Conservation (phyloP, 108 stramenopile species). For the Cyclotella baltica region DNA sequence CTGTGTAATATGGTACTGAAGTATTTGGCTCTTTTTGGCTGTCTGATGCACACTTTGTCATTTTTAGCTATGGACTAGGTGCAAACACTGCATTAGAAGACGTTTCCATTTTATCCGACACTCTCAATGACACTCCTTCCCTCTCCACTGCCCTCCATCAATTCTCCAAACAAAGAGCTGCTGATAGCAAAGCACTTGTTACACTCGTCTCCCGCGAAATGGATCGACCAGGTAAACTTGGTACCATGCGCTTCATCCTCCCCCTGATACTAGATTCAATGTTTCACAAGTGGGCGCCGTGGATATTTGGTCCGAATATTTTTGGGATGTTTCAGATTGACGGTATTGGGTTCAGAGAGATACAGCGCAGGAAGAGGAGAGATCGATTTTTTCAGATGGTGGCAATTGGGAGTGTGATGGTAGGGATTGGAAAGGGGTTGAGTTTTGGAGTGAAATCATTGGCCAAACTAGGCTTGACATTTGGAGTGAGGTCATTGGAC, state of each 20-base stretch:
- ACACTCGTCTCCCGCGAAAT: constrained; percentile 60
- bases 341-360: constrained; percentile 30
- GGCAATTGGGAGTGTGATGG: constrained; percentile 35
- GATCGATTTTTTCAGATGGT: constrained; percentile 26
- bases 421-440: constrained; percentile 22
- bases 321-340: constrained; percentile 61
- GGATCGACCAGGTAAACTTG: constrained; percentile 61
- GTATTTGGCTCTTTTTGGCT: too few relatives aligned
- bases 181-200: constrained; percentile 71
- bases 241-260: constrained; percentile 63
- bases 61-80: constrained; percentile 82
- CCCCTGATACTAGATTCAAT: constrained; percentile 72
- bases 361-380: constrained; percentile 33
- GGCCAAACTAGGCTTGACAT: too few relatives aligned
- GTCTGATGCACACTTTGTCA: too few relatives aligned
- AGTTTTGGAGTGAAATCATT: background rate
- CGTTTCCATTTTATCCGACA: constrained; percentile 54
- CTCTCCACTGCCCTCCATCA: constrained; percentile 18
- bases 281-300: constrained; percentile 57
- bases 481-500: too few relatives aligned
- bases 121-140: constrained; percentile 17
- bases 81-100: constrained; percentile 96
- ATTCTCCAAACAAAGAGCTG: constrained; percentile 56
- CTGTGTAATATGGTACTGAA: too few relatives aligned
- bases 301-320: constrained; percentile 57